Conservation (phyloP, 2,329 filamentous ascomycete species). For the Xylaria sp. region DNA sequence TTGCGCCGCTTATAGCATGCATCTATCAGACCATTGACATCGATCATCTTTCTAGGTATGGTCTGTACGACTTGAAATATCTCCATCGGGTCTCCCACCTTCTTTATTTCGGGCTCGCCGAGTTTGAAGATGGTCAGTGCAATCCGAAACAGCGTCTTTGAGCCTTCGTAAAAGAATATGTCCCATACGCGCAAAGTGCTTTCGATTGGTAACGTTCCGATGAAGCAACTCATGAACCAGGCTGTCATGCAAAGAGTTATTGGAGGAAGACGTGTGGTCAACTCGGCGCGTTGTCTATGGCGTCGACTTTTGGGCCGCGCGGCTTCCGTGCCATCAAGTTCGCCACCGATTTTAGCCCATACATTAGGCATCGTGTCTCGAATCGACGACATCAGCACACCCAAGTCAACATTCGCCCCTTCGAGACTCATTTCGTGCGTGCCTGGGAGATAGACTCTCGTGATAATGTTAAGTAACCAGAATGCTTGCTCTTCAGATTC, state of each 20-base stretch:
- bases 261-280: constrained; percentile 75
- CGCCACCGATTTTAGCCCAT: constrained; percentile 88
- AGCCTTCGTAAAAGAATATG: constrained; percentile 94
- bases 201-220: constrained; percentile 91
- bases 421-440: constrained; percentile 92
- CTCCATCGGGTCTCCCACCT: constrained; percentile 88
- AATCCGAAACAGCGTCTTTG: constrained; percentile 91
- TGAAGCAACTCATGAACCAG: constrained; percentile 98
- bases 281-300: constrained; percentile 55
- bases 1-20: constrained; percentile 83
- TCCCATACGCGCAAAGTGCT: constrained; percentile 95
- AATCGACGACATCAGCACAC: constrained; percentile 88
- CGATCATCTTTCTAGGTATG: constrained; percentile 81
- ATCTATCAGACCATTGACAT: constrained; percentile 85
- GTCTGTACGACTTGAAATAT: constrained; percentile 95
- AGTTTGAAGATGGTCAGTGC: constrained; percentile 91
- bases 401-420: constrained; percentile 92
- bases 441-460: constrained; percentile 85
- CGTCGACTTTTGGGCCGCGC: constrained; percentile 54
- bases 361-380: constrained; percentile 84
- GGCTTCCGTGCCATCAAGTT: constrained; percentile 66
- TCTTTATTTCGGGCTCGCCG: constrained; percentile 82
- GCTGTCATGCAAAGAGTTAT: constrained; percentile 93
- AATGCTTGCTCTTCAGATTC: constrained; percentile 90
- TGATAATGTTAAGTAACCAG: constrained; percentile 93